A percentile compares a stretch with the other conserved stretches of the same genome.
phyloP scores from a whole-genome alignment of 1,139 yeast genomes.

The Pichia sp. region DNA sequence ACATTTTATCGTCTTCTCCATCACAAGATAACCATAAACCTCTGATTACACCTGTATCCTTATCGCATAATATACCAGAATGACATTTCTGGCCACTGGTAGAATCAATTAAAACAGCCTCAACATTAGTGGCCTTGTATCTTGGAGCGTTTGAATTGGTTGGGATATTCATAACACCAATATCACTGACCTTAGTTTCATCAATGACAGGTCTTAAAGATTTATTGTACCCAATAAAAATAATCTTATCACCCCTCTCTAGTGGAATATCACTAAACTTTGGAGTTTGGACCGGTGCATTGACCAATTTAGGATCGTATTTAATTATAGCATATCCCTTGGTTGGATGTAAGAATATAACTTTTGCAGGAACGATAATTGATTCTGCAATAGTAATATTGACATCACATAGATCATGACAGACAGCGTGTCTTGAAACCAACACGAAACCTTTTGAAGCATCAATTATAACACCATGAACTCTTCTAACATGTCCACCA shows the following conservation, averaged over 20 bases:
- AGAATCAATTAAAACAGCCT: conserved; percentile 68
- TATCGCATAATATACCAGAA: conserved; percentile 73
- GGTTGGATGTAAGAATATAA: conserved; percentile 79
- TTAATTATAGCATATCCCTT: conserved; percentile 79
- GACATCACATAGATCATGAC: conserved; percentile 80
- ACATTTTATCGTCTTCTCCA: conserved; percentile 57
- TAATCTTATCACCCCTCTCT: conserved; percentile 65
- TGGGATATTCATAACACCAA: conserved; percentile 68
- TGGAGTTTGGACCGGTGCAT: conserved; percentile 58
- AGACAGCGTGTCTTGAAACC: conserved; percentile 71
- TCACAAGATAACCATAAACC: conserved; percentile 80
- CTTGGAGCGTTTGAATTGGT: conserved; percentile 64
- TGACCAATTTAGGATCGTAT: conserved; percentile 70
- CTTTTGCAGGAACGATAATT: conserved; percentile 70
- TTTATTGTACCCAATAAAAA: conserved; percentile 73
- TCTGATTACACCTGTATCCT: conserved; percentile 71
- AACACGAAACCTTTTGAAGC: conserved; percentile 72
- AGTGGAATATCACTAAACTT: conserved; percentile 49
- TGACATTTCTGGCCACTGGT: conserved; percentile 61
- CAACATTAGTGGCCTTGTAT: conserved; percentile 79
- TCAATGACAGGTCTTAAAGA: conserved; percentile 65
- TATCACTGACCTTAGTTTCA: conserved; percentile 69
- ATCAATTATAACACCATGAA: conserved; percentile 77
- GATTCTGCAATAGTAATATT: conserved; percentile 81
- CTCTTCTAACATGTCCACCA: conserved; percentile 51